Percentiles rank a stretch among this genome's conserved stretches.
These are phyloP conservation scores for Scheffersomyces amazonensis DNA, from an alignment of 805 yeast genomes.

Conservation along the genomic window DNA sequence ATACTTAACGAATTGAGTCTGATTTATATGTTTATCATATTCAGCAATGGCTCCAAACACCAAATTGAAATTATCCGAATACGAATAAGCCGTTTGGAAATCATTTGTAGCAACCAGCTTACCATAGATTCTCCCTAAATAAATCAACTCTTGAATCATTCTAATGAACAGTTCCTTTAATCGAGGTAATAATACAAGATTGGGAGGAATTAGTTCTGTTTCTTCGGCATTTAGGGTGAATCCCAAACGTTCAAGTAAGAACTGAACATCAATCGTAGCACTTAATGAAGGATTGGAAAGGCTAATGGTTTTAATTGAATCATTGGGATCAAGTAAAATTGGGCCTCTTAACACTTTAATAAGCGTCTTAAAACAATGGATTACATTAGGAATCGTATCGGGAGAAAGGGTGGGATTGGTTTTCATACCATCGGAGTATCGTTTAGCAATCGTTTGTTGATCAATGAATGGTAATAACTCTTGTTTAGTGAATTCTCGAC, in stretches of 20 bases:
- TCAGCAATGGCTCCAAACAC: slow-evolving; percentile 35
- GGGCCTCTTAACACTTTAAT: slow-evolving; percentile 70
- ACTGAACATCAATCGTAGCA: slow-evolving; percentile 53
- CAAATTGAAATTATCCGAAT: slow-evolving; percentile 29
- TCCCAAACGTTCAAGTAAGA: slow-evolving; percentile 46
- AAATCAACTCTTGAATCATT: slow-evolving; percentile 52
- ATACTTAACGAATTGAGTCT: slow-evolving; percentile 18
- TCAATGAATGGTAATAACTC: slow-evolving; percentile 48
- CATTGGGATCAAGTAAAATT: slow-evolving; percentile 39
- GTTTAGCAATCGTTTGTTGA: slow-evolving; percentile 44
- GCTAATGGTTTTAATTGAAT: slow-evolving; percentile 54
- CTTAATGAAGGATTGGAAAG: slow-evolving; percentile 50
- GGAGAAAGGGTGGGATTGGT: slow-evolving; percentile 25
- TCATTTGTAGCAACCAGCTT: slow-evolving; percentile 14
- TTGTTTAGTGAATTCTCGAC: slow-evolving; percentile 46
- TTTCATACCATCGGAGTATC: slow-evolving; percentile 43
- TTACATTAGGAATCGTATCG: slow-evolving; percentile 47
- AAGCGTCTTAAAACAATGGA: slow-evolving; percentile 59
- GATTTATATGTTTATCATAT: slow-evolving; percentile 31
- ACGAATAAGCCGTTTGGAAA: slow-evolving; percentile 24
- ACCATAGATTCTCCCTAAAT: slow-evolving; percentile 21
- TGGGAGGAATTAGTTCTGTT: slow-evolving; percentile 49
- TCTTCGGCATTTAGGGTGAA: slow-evolving; percentile 33
- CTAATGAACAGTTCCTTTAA: slow-evolving; percentile 52
- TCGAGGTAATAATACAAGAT: slow-evolving; percentile 20